Conservation (phyloP, 2,329 filamentous ascomycete species). For the Colletotrichum nymphaeae region DNA sequence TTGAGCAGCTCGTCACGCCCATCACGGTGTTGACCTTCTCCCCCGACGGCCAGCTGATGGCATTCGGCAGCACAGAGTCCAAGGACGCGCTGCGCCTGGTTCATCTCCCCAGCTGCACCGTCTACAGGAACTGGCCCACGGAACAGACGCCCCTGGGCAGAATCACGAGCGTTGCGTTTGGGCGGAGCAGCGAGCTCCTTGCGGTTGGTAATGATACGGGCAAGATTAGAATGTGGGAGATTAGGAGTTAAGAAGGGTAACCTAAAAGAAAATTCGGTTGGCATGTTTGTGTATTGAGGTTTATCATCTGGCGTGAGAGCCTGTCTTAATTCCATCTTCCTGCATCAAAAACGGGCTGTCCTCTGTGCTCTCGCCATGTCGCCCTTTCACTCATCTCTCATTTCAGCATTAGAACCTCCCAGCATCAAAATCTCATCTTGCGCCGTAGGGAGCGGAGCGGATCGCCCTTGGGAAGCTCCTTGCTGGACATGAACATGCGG, state of each 20-base stretch:
- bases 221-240: constrained; percentile 92
- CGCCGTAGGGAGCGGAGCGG: constrained; percentile 51
- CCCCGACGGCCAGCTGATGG: constrained; percentile 88
- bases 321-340: neutral
- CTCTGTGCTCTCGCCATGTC: neutral
- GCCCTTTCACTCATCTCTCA: neutral
- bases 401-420: too few relatives aligned
- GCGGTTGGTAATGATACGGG: constrained; percentile 91
- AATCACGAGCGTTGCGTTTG: constrained; percentile 80
- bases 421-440: neutral
- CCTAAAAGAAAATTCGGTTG: constrained; percentile 12
- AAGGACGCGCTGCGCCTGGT: constrained; percentile 88
- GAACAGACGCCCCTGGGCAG: constrained; percentile 87
- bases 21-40: constrained; percentile 85
- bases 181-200: constrained; percentile 73
- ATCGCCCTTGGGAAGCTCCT: constrained; percentile 51
- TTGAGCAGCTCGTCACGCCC: constrained; percentile 90
- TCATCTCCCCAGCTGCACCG: constrained; percentile 90
- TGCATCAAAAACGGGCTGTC: neutral
- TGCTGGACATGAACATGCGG: constrained; percentile 58
- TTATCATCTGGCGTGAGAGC: constrained; percentile 1
- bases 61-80: constrained; percentile 88
- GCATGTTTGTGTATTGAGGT: constrained; percentile 7
- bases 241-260: constrained; percentile 65
- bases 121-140: constrained; percentile 98